Conservation (phyloP, 345 rosid genomes). For the Eutrema japonicum region DNA sequence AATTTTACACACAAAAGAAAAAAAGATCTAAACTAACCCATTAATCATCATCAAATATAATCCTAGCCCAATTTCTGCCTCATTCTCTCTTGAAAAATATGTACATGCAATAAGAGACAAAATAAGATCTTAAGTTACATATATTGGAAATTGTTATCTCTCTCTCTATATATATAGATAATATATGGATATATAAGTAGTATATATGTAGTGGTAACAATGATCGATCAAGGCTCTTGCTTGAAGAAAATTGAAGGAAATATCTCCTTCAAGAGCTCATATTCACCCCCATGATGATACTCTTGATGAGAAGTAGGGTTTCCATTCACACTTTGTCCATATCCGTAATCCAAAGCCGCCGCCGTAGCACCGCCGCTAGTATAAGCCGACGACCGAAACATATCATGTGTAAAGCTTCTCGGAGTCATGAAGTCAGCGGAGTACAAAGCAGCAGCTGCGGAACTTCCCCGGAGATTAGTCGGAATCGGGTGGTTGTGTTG, state of each 20-base stretch:
- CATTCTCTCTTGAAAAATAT: conserved; percentile 37
- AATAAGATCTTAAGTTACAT: conserved; percentile 36
- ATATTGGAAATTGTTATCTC: background rate
- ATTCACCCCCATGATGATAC: conserved; percentile 57
- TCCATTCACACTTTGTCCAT: conserved; percentile 40
- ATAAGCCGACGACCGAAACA: conserved; percentile 46
- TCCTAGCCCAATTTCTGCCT: conserved; percentile 29
- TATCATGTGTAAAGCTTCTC: conserved; percentile 47
- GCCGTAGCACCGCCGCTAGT: conserved; percentile 38
- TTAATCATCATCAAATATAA: conserved; percentile 25
- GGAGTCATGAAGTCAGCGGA: conserved; percentile 46
- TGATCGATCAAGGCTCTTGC: conserved; percentile 59
- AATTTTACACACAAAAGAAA: background rate
- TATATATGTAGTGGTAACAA: conserved; percentile 11
- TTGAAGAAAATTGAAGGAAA: conserved; percentile 72
- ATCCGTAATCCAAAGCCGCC: conserved; percentile 44
- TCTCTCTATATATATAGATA: background rate
- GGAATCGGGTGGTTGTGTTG: conserved; percentile 87
- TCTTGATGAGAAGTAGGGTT: conserved; percentile 44
- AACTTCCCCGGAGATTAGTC: conserved; percentile 64
- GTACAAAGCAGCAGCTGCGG: conserved; percentile 55
- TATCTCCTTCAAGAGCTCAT: conserved; percentile 79
- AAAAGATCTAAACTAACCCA: background rate
- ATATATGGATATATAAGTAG: conserved; percentile 8
- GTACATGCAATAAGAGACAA: conserved; percentile 37